Evolutionary conservation across 306 rosid species (phyloP).

Genomic region (Corylus americana): DNA sequence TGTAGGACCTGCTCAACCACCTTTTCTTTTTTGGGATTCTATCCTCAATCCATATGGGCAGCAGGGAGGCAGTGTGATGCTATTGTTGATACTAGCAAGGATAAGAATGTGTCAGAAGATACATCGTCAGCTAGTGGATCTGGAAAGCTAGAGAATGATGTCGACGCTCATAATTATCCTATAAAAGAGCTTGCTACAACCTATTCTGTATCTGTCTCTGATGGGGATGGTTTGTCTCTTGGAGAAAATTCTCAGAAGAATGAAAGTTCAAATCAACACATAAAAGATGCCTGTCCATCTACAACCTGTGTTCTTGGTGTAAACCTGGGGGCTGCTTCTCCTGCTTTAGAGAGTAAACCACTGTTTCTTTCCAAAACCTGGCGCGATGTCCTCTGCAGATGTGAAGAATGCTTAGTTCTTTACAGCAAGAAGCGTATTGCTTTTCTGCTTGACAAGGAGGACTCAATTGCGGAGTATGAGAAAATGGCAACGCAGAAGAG

Average conservation of each 20-base stretch:
- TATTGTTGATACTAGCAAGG: slow-evolving; percentile 42
- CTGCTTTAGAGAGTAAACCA: slow-evolving; percentile 51
- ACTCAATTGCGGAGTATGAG: slow-evolving; percentile 86
- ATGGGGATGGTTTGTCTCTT: slow-evolving; percentile 31
- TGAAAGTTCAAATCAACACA: slow-evolving; percentile 26
- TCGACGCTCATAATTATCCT: slow-evolving; percentile 29
- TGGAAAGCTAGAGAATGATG: slow-evolving; percentile 38
- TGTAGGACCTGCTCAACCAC: slow-evolving; percentile 75
- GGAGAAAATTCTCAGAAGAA: slow-evolving; percentile 42
- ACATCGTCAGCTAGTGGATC: slow-evolving; percentile 45
- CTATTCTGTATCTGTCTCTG: slow-evolving; percentile 44
- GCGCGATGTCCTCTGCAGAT: slow-evolving; percentile 83
- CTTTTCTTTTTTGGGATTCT: slow-evolving; percentile 66
- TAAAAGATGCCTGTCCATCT: slow-evolving; percentile 29
- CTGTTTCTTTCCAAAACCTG: slow-evolving; percentile 86
- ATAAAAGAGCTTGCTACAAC: slow-evolving; percentile 28
- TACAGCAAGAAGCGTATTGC: slow-evolving; percentile 59
- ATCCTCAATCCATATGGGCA: slow-evolving; percentile 61
- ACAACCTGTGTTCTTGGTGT: slow-evolving; percentile 62
- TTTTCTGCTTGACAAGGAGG: slow-evolving; percentile 84
- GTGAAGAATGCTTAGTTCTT: slow-evolving; percentile 56
- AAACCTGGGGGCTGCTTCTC: slow-evolving; percentile 43
- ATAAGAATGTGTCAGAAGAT: slow-evolving; percentile 60
- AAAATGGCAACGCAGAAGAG: slow-evolving; percentile 80
- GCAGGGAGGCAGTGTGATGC: slow-evolving; percentile 50